Evolutionary conservation across 768 basidiomycete species (phyloP), one percentile per base, ranked within the genome.

Genomic region (Coprinellus micaceus): DNA sequence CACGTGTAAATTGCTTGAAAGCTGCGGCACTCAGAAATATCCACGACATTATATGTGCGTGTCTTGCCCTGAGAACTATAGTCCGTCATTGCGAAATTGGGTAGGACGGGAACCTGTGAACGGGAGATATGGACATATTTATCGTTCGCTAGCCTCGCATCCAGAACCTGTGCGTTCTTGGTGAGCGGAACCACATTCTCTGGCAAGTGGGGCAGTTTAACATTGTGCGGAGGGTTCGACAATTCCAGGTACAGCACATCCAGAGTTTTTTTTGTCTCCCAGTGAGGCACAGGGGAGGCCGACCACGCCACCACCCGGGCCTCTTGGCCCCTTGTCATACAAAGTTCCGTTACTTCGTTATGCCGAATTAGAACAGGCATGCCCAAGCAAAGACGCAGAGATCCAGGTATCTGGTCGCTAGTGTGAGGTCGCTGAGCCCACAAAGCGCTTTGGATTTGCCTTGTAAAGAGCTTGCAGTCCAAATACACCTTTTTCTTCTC

Each of bases 61-160:
- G 67, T 67, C 54, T 67, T 67, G 4, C 69, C 71, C 60, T 72
- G 71, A 1, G 64, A 66, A 1, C 63, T 52, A 59, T 67, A 72
- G 54, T 71, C 70, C 4, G 71, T 72, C 63, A 72, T 70, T 7
- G 66, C 65, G 64, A 71, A 70, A 51, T 67, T 69, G 1, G 64
- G 64, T 1, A 64, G 43, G 3, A 69, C 58, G n/a, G 58, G 48
- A 2, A 69, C 61, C 57, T 70, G 69, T 33, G 30, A 43, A 12
- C 67, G 15, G 4, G 50, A 37, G 1, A 72, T 54, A 15, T 37
- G 15, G 1, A 69, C 28, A 9, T 47, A 54, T 0, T 10, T 39
- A 50, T 65, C 66, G 56, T 60, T 58, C 10, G 65, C 63, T 4
- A 68, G 44, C 11, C 21, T 11, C 28, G 60, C 57, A 1, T 36